Evolutionary conservation across 2,329 filamentous ascomycete species (phyloP), one percentile per base, ranked within the genome.

Genomic region (Aspergillus thermomutatus): DNA sequence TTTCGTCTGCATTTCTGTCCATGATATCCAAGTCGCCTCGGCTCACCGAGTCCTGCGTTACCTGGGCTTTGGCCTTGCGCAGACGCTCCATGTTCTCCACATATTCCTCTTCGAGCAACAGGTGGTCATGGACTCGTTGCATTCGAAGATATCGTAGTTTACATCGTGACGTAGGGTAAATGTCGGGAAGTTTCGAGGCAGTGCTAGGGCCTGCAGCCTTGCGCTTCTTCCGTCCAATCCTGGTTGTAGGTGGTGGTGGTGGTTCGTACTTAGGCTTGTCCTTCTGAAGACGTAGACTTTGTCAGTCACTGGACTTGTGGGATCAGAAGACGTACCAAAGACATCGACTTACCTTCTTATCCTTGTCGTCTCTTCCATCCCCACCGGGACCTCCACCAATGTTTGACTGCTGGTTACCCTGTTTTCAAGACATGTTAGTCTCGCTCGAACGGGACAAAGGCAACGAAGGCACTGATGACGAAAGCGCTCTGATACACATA

Each of bases 201-300:
- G 94, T 92, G 76, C 93, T 97, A 61, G 91, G 92, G 53, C 94
- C 94, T 58, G 89, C 92, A 50, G 87, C 85, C 87, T 91, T 97
- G 84, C 92, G 93, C 90, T 99, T 99, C 89, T 95, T 97, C 72
- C 93, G 91, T 60, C 94, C 94, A 74, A 99, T 89, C 75, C 94
- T 91, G 65, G 94, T 97, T 61, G 94, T 99, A 62, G 94, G 94
- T 71, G 93, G 89, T 77, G 94, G 94, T 66, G 94, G 94, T 64
- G 94, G 94, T 79, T 99, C 94, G 83, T 99, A 99, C 89, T 96
- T 97, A 74, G 94, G 94, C 88, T 99, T 99, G 62, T 99, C 93
- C 85, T 99, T 97, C 93, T 96, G 70, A 37, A 56, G 67, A 59
- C 51, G n/a, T 34, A 43, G 55, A 54, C 60, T 47, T 58, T 57